Percentiles rank a stretch among this genome's conserved stretches.
phyloP scores from a whole-genome alignment of 1,284 basidiomycete genomes.

The Cryptococcus sp. region DNA sequence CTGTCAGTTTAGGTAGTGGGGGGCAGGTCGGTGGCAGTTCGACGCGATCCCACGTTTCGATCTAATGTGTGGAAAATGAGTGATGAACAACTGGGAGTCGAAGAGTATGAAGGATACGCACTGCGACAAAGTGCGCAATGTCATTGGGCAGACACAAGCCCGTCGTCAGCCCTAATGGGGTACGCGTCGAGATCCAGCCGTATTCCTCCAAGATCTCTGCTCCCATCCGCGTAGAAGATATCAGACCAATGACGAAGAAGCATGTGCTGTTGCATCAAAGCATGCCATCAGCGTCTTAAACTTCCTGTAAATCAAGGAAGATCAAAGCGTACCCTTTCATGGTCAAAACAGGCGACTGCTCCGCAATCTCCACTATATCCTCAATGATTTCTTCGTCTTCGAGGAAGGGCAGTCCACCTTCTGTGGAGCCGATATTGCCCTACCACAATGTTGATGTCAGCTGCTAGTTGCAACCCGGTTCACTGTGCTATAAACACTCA shows the following conservation, averaged over 20 bases:
- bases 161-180: constrained; percentile 82
- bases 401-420: constrained; percentile 86
- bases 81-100: background rate
- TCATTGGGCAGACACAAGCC: constrained; percentile 87
- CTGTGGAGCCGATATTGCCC: constrained; percentile 92
- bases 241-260: constrained; percentile 88
- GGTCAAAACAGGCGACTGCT: constrained; percentile 83
- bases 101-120: constrained; percentile 54
- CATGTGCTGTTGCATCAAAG: constrained; percentile 68
- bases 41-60: constrained; percentile 69
- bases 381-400: constrained; percentile 93
- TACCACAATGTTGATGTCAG: constrained; percentile 44
- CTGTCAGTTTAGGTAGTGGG: constrained; percentile 64
- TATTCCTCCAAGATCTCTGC: constrained; percentile 84
- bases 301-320: background rate
- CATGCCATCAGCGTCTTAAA: background rate
- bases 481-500: constrained; percentile 55
- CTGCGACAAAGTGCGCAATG: constrained; percentile 74
- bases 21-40: constrained; percentile 47
- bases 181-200: constrained; percentile 86
- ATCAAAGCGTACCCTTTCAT: constrained; percentile 78
- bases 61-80: constrained; percentile 54
- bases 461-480: no score
- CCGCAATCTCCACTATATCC: constrained; percentile 85
- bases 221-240: constrained; percentile 72